Evolutionary conservation across 768 basidiomycete genomes (phyloP).

Genomic region (Mycena kentingensis): DNA sequence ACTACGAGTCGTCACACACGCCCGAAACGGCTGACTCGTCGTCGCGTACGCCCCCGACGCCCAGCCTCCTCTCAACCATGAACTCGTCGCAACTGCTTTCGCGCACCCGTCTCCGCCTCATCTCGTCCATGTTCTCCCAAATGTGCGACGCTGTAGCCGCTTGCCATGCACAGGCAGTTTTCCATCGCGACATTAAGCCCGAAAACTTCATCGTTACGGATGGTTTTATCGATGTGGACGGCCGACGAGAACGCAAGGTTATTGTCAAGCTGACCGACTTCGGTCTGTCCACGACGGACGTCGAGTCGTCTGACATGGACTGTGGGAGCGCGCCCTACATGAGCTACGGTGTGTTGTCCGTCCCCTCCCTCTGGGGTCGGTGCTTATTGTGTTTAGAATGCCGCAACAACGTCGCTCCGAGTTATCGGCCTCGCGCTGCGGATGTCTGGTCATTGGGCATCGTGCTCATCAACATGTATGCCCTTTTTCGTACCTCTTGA

Average conservation of each 20-base stretch:
- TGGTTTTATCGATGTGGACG: constrained; percentile 59
- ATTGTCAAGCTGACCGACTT: constrained; percentile 97
- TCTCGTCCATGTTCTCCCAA: constrained; percentile 96
- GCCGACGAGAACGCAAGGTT: constrained; percentile 78
- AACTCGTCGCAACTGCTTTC: constrained; percentile 82
- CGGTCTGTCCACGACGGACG: constrained; percentile 88
- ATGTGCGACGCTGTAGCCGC: constrained; percentile 98
- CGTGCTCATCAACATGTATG: constrained; percentile 95
- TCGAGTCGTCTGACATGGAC: constrained; percentile 92
- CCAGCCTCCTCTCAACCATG: constrained; percentile 83
- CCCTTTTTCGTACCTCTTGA: background rate
- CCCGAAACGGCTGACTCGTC: constrained; percentile 40
- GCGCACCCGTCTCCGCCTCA: constrained; percentile 84
- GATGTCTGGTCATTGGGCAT: constrained; percentile 99
- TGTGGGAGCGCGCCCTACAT: constrained; percentile 99
- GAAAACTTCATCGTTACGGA: constrained; percentile 98
- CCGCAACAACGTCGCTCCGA: constrained; percentile 94
- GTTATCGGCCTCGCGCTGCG: constrained; percentile 91
- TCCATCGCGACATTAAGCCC: constrained; percentile 98
- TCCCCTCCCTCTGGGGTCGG: constrained; percentile 2
- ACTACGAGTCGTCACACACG: constrained; percentile 56
- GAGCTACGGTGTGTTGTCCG: constrained; percentile 77
- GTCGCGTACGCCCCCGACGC: constrained; percentile 87
- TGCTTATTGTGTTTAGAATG: constrained; percentile 63
- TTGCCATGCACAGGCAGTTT: constrained; percentile 89